Percentiles rank a stretch among this genome's conserved stretches.
These are phyloP conservation scores for Chaetomium tenue DNA, from an alignment of 495 filamentous ascomycete species.

Conservation along the genomic window DNA sequence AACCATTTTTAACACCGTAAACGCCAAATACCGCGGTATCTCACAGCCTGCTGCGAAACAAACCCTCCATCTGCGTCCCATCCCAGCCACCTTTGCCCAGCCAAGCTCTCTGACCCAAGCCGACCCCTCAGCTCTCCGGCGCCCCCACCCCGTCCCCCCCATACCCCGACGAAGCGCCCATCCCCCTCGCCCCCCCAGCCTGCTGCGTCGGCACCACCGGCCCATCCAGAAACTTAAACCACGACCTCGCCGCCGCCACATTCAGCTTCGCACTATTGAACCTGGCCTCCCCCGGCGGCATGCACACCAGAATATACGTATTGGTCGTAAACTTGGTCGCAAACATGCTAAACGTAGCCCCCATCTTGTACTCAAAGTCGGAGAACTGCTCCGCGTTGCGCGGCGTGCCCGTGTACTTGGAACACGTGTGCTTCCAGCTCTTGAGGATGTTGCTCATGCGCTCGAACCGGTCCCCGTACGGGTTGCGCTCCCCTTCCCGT, in stretches of 20 bases:
- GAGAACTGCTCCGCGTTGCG: slow-evolving; percentile 58
- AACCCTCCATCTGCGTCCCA: not conserved
- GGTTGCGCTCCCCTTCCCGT: slow-evolving; percentile 69
- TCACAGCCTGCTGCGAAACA: slow-evolving; percentile 13
- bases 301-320: slow-evolving; percentile 87
- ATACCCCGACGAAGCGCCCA: not conserved
- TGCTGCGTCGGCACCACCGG: slow-evolving; percentile 27
- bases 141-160: not conserved
- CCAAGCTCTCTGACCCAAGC: not conserved
- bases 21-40: slow-evolving; percentile 30
- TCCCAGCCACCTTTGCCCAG: not conserved
- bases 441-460: slow-evolving; percentile 95
- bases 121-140: not conserved
- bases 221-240: slow-evolving; percentile 62
- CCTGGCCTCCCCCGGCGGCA: slow-evolving; percentile 81
- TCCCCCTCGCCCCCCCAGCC: not conserved
- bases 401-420: slow-evolving; percentile 50
- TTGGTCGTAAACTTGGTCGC: slow-evolving; percentile 91
- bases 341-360: slow-evolving; percentile 78
- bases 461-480: slow-evolving; percentile 88
- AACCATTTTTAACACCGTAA: slow-evolving; percentile 25
- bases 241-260: slow-evolving; percentile 75
- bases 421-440: slow-evolving; percentile 80
- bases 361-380: slow-evolving; percentile 55
- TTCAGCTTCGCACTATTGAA: slow-evolving; percentile 89